Conservation (phyloP, 805 yeast species). For the Scheffersomyces ergatensis region DNA sequence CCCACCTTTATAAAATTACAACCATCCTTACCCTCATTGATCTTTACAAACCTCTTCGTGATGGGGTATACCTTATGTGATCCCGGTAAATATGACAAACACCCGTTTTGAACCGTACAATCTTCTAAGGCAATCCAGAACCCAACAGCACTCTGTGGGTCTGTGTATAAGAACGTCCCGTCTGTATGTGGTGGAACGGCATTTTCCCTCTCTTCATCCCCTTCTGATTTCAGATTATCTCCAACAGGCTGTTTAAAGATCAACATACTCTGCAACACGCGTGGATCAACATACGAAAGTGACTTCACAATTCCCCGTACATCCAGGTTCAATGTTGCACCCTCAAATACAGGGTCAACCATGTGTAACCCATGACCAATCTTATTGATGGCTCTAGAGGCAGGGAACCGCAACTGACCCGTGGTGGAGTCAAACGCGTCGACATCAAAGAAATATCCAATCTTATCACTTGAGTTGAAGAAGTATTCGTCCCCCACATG, state of each 20-base stretch:
- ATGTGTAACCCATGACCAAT: conserved; percentile 78
- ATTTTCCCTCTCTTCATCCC: conserved; percentile 34
- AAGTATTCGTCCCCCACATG: conserved; percentile 78
- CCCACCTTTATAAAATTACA: conserved; percentile 52
- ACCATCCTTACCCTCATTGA: conserved; percentile 47
- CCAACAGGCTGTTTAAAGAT: conserved; percentile 72
- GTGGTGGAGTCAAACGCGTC: conserved; percentile 59
- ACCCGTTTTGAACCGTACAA: conserved; percentile 66
- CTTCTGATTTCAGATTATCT: no score
- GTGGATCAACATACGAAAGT: conserved; percentile 58
- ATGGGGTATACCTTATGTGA: conserved; percentile 60
- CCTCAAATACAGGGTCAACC: conserved; percentile 46
- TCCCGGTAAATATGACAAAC: conserved; percentile 68
- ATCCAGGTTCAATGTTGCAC: conserved; percentile 50
- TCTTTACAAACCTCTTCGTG: conserved; percentile 61
- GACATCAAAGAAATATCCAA: conserved; percentile 67
- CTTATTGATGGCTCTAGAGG: conserved; percentile 64
- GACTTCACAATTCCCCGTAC: conserved; percentile 51
- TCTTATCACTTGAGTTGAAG: conserved; percentile 64
- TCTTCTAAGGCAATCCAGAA: conserved; percentile 83
- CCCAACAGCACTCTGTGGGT: conserved; percentile 71
- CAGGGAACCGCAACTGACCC: conserved; percentile 52
- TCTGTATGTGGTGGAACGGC: conserved; percentile 80
- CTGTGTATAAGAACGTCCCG: conserved; percentile 67
- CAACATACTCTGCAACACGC: conserved; percentile 75